Percentiles rank a stretch among this genome's conserved stretches.
These are phyloP conservation scores for Papiliotrema terrestris DNA, from an alignment of 1,284 basidiomycete species.

Conservation along the genomic window DNA sequence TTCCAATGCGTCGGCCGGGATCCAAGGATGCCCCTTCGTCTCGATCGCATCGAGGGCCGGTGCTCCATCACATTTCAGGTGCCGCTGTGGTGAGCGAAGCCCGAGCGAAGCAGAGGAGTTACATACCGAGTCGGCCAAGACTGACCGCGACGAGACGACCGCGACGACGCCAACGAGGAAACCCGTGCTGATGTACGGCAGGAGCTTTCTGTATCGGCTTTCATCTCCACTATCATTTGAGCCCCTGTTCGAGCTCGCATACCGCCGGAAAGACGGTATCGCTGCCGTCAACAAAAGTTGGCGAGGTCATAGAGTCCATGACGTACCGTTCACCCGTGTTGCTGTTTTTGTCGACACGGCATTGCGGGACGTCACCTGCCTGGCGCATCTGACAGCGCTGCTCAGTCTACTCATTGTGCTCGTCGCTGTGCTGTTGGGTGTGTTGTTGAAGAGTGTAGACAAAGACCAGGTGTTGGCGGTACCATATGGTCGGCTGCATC, in stretches of 20 bases:
- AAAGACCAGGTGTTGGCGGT: too few relatives aligned
- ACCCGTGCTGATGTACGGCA: neutral
- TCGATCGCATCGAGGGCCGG: slow-evolving; percentile 31
- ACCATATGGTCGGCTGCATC: too few relatives aligned
- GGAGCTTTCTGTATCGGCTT: too few relatives aligned
- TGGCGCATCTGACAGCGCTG: neutral
- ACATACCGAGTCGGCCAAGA: slow-evolving; percentile 2
- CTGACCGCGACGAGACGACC: neutral
- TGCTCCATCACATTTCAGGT: slow-evolving; percentile 31
- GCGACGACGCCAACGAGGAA: neutral
- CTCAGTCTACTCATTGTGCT: neutral
- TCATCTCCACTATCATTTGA: too few relatives aligned
- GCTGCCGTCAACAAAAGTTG: neutral
- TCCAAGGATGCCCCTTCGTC: slow-evolving; percentile 31
- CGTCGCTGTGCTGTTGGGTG: too few relatives aligned
- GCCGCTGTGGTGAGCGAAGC: neutral
- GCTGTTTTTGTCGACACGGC: neutral
- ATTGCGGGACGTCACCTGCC: too few relatives aligned
- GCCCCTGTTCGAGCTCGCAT: too few relatives aligned
- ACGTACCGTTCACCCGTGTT: neutral
- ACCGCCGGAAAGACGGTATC: neutral
- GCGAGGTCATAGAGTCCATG: neutral
- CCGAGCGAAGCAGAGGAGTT: neutral
- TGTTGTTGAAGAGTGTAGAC: too few relatives aligned
- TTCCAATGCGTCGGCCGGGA: slow-evolving; percentile 39